Conservation (phyloP, 306 rosid genomes). For the Vigna nakashimae region DNA sequence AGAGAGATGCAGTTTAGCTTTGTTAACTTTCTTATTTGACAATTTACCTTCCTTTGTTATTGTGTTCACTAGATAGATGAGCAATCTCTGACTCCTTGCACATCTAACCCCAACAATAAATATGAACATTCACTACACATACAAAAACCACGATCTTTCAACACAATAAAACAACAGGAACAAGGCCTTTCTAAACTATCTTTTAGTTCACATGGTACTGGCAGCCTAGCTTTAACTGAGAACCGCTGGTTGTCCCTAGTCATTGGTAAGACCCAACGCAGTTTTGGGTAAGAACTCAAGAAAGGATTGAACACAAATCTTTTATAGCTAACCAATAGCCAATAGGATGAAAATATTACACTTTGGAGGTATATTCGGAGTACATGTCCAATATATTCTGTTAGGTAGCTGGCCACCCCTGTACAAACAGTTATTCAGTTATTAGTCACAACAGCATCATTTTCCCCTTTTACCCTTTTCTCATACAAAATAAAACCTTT, state of each 20-base stretch:
- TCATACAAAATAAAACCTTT: not conserved
- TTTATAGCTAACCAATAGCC: not conserved
- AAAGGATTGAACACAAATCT: not conserved
- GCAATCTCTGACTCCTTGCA: not conserved
- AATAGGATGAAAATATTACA: not conserved
- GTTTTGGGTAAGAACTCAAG: not conserved
- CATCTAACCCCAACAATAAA: slow-evolving; percentile 10
- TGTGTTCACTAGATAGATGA: not conserved
- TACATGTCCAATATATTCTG: not conserved
- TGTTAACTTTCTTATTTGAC: not conserved
- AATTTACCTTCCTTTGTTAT: not conserved
- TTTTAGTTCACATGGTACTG: not conserved
- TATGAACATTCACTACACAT: not conserved
- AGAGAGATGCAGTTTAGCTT: not conserved
- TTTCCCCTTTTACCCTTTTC: not conserved
- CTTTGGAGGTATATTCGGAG: not conserved
- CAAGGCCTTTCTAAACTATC: slow-evolving; percentile 5
- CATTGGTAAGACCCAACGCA: not conserved
- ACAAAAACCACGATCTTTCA: not conserved
- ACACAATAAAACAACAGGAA: not conserved
- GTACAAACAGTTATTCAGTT: not conserved
- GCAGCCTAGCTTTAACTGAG: slow-evolving; percentile 9
- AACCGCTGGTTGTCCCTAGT: not conserved
- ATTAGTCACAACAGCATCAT: not conserved
- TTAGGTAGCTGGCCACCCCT: too few species aligned